A percentile compares a stretch with the other conserved stretches of the same genome.
Evolutionary conservation across 2,329 filamentous ascomycete genomes (phyloP).

Genomic region (Aaosphaeria arxii): DNA sequence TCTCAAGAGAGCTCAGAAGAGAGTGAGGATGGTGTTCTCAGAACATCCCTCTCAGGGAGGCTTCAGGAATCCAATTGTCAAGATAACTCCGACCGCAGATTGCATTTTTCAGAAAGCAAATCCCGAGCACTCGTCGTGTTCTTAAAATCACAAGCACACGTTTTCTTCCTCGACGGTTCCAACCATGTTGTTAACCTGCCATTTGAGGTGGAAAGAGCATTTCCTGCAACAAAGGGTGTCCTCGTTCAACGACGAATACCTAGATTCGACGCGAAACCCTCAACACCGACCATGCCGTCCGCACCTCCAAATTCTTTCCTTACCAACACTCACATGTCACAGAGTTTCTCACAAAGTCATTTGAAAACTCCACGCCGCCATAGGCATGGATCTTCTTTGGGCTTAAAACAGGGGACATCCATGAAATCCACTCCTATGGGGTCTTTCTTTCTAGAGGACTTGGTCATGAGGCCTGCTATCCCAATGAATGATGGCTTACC

Average conservation of each 20-base stretch:
- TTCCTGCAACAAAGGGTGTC: conserved; percentile 77
- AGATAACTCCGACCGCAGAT: conserved; percentile 12
- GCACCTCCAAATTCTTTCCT: conserved; percentile 84
- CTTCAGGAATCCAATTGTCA: conserved; percentile 24
- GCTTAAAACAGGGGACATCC: conserved; percentile 18
- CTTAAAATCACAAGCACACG: conserved; percentile 86
- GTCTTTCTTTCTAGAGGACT: conserved; percentile 28
- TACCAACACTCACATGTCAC: conserved; percentile 48
- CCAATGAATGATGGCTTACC: conserved; percentile 57
- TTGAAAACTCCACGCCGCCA: conserved; percentile 25
- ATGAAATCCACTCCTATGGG: conserved; percentile 18
- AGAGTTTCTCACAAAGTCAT: conserved; percentile 49
- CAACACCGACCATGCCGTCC: conserved; percentile 42
- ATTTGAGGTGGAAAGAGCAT: conserved; percentile 87
- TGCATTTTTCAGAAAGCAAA: conserved; percentile 19
- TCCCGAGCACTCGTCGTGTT: conserved; percentile 77
- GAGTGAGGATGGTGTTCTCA: conserved; percentile 11
- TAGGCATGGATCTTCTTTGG: conserved; percentile 25
- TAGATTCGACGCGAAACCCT: conserved; percentile 39
- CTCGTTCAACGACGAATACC: conserved; percentile 78
- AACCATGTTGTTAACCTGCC: conserved; percentile 90
- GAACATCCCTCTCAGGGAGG: conserved; percentile 27
- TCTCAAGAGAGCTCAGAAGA: conserved; percentile 8
- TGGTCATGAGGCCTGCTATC: conserved; percentile 21
- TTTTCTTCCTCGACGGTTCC: conserved; percentile 85